A percentile compares a stretch with the other conserved stretches of the same genome.
Conservation (phyloP, 768 basidiomycete genomes). For the Candolleomyces eurysporus region DNA sequence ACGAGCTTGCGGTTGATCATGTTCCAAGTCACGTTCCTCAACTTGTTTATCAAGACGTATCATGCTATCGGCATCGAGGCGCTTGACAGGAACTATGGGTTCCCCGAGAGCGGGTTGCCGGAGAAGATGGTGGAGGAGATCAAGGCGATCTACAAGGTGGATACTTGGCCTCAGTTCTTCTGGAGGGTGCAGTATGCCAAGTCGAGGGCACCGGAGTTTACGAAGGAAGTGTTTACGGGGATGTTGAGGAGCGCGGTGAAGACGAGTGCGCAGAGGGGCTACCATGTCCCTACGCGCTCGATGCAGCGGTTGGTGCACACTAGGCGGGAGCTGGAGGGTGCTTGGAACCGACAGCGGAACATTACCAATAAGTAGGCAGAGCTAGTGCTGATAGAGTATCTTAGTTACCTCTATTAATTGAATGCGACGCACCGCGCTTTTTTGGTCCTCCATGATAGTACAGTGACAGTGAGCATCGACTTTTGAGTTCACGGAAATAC, state of each 20-base stretch:
- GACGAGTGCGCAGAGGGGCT: slow-evolving; percentile 29
- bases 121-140: slow-evolving; percentile 40
- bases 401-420: too few species aligned
- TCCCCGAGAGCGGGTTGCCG: slow-evolving; percentile 36
- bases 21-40: slow-evolving; percentile 47
- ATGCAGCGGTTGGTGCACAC: not conserved
- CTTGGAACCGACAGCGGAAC: too few species aligned
- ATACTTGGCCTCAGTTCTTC: slow-evolving; percentile 42
- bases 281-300: slow-evolving; percentile 21
- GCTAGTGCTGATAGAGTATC: too few species aligned
- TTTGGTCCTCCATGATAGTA: too few species aligned
- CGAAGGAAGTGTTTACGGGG: slow-evolving; percentile 32
- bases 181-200: slow-evolving; percentile 29
- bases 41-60: slow-evolving; percentile 38
- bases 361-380: too few species aligned
- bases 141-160: slow-evolving; percentile 42
- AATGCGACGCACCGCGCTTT: too few species aligned
- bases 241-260: slow-evolving; percentile 35
- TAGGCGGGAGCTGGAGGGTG: not conserved
- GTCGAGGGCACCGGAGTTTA: slow-evolving; percentile 21
- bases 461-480: too few species aligned
- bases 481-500: too few species aligned
- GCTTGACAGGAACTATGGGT: slow-evolving; percentile 44
- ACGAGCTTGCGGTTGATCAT: slow-evolving; percentile 42
- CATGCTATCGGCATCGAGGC: slow-evolving; percentile 20